These are phyloP conservation scores for Trichoderma brevicompactum DNA, from an alignment of 2,329 filamentous ascomycete genomes.

Conservation along the genomic window DNA sequence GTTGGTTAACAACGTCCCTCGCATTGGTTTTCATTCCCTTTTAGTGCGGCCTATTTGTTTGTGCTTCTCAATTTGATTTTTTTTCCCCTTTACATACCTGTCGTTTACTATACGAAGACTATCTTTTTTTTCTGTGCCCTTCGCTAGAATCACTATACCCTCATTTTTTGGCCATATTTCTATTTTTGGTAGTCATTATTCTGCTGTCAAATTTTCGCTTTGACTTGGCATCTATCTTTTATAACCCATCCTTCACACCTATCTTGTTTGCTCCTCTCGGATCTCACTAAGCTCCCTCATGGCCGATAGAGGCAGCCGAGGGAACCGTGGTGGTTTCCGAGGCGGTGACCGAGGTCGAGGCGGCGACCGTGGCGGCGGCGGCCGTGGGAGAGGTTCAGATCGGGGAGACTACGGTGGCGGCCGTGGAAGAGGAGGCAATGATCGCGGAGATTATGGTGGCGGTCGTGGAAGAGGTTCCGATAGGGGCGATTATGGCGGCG, in stretches of 20 bases:
- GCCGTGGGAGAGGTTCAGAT: conserved; percentile 23
- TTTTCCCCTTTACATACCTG: background rate
- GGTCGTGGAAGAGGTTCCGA: conserved; percentile 32
- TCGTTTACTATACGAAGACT: background rate
- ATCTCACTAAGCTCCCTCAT: conserved; percentile 3
- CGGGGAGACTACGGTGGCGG: conserved; percentile 34
- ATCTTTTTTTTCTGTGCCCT: background rate
- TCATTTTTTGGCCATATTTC: background rate
- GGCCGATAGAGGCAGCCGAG: conserved; percentile 32
- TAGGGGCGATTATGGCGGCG: conserved; percentile 24
- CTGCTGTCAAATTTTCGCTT: background rate
- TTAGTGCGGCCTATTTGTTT: background rate
- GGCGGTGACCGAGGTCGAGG: conserved; percentile 32
- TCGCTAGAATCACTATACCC: background rate
- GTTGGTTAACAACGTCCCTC: background rate
- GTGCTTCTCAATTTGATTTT: background rate
- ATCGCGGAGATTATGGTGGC: conserved; percentile 31
- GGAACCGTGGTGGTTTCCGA: conserved; percentile 30
- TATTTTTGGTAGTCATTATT: background rate
- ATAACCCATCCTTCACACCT: background rate
- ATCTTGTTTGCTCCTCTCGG: background rate
- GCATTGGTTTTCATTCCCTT: background rate
- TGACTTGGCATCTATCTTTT: background rate
- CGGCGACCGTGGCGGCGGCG: conserved; percentile 27
- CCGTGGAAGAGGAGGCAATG: conserved; percentile 21